phyloP scores from a whole-genome alignment of 208 protist species.

The Trypanosoma avium region DNA sequence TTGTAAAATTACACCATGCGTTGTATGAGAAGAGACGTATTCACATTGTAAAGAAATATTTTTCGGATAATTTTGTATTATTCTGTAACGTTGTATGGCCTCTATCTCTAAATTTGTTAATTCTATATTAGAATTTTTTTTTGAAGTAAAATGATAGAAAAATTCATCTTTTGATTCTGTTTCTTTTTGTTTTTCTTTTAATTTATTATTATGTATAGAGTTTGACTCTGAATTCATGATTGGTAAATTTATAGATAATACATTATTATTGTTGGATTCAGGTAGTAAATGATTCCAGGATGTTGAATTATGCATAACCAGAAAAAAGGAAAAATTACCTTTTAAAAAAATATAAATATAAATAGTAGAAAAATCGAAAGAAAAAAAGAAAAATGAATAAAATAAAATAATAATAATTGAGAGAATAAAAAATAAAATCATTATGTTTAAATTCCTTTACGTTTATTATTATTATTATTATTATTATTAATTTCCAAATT shows the following conservation, averaged over 20 bases:
- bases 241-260: too few relatives aligned
- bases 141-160: too few relatives aligned
- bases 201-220: too few relatives aligned
- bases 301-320: background rate
- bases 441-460: too few relatives aligned
- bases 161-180: too few relatives aligned
- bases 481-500: background rate
- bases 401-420: too few relatives aligned
- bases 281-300: conserved; percentile 11
- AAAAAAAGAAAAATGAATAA: too few relatives aligned
- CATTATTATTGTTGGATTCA: background rate
- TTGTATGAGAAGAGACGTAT: conserved; percentile 6
- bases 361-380: background rate
- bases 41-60: background rate
- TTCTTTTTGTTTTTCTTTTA: background rate
- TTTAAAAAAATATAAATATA: background rate
- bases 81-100: conserved; percentile 22
- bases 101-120: conserved; percentile 22
- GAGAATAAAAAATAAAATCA: too few relatives aligned
- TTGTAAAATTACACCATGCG: conserved; percentile 27
- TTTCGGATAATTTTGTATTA: background rate
- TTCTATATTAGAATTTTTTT: background rate
- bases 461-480: too few relatives aligned
- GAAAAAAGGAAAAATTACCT: conserved; percentile 1
- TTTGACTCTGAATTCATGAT: too few relatives aligned